These are phyloP conservation scores for Scopulariopsis brevicaulis DNA, from an alignment of 2,329 filamentous ascomycete genomes.

Conservation along the genomic window DNA sequence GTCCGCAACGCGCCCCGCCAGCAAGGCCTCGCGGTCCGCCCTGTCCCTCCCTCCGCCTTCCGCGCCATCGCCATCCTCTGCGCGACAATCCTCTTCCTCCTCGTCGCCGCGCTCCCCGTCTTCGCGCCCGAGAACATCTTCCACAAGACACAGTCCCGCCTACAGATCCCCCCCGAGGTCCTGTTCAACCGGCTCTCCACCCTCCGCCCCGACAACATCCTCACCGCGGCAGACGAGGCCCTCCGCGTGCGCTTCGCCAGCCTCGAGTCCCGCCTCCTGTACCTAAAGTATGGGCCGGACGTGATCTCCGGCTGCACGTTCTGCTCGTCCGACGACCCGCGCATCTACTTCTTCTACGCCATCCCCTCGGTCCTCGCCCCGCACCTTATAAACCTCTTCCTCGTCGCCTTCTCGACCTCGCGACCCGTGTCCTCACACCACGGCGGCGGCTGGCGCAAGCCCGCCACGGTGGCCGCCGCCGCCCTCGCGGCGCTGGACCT, in stretches of 20 bases:
- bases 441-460: conserved; percentile 56
- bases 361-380: conserved; percentile 61
- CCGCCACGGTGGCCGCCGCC: conserved; percentile 53
- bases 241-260: conserved; percentile 60
- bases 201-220: conserved; percentile 31
- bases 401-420: conserved; percentile 65
- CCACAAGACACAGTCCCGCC: conserved; percentile 60
- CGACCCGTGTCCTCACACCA: conserved; percentile 50
- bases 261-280: conserved; percentile 64
- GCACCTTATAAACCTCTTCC: conserved; percentile 68
- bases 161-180: conserved; percentile 76
- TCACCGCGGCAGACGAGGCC: conserved; percentile 49
- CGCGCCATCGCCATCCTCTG: conserved; percentile 51
- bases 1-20: conserved; percentile 25
- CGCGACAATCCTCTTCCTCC: conserved; percentile 27
- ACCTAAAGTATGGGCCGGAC: conserved; percentile 70
- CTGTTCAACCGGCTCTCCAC: conserved; percentile 65
- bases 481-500: conserved; percentile 52
- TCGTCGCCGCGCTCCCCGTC: conserved; percentile 51
- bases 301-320: conserved; percentile 70
- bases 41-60: conserved; percentile 40
- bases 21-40: conserved; percentile 39
- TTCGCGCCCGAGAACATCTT: conserved; percentile 78
- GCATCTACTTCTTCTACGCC: conserved; percentile 70
- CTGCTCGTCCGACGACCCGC: conserved; percentile 59